Evolutionary conservation across 768 basidiomycete species (phyloP).

Genomic region (Agrocybe praecox): DNA sequence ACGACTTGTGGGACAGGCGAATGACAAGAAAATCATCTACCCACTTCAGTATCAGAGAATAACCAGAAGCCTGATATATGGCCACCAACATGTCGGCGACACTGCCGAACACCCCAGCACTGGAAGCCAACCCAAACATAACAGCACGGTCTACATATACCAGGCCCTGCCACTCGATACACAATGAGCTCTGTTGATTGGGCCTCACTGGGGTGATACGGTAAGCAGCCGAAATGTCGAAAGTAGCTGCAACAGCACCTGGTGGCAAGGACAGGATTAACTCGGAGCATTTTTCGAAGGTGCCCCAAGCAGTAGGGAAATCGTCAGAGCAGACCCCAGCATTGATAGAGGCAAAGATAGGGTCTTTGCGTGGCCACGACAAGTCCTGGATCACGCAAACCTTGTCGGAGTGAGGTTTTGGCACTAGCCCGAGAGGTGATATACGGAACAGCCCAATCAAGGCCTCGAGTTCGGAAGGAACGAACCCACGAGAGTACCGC

Average conservation of each 20-base stretch:
- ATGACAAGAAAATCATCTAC: slow-evolving; percentile 33
- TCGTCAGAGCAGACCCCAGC: slow-evolving; percentile 26
- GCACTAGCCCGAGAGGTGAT: slow-evolving; percentile 40
- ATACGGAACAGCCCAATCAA: slow-evolving; percentile 43
- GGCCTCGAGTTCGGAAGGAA: slow-evolving; percentile 23
- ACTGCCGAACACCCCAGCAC: too few relatives aligned
- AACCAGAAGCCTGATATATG: slow-evolving; percentile 21
- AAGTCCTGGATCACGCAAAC: slow-evolving; percentile 34
- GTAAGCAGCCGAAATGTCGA: slow-evolving; percentile 40
- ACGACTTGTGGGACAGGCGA: background rate
- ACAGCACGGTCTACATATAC: slow-evolving; percentile 29
- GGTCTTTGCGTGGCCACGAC: slow-evolving; percentile 27
- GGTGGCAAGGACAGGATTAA: slow-evolving; percentile 26
- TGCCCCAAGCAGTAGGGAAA: slow-evolving; percentile 28
- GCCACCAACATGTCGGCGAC: background rate
- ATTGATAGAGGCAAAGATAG: slow-evolving; percentile 28
- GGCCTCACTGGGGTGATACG: slow-evolving; percentile 33
- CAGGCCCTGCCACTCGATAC: slow-evolving; percentile 20
- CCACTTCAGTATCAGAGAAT: slow-evolving; percentile 12
- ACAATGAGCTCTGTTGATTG: slow-evolving; percentile 21
- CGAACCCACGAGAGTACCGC: slow-evolving; percentile 32
- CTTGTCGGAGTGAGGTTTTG: slow-evolving; percentile 27
- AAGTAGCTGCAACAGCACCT: slow-evolving; percentile 34
- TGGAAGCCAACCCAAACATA: slow-evolving; percentile 8
- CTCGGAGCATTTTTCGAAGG: slow-evolving; percentile 10